Evolutionary conservation across 345 rosid genomes (phyloP), one percentile per base, ranked within the genome.

Genomic region (Gossypium arboreum): DNA sequence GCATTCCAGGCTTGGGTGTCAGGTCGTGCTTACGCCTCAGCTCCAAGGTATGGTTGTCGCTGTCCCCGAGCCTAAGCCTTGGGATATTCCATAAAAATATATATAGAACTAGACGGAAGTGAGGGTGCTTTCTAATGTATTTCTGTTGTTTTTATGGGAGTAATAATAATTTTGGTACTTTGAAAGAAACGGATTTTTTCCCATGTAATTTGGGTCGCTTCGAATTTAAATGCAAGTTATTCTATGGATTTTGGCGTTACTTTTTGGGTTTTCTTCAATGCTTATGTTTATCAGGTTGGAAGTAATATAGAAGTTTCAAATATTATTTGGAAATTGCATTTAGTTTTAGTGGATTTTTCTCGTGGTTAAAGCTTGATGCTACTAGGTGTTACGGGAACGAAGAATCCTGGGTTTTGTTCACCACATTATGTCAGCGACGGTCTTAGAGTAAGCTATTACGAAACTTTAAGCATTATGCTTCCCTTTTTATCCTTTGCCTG

Each of bases 1-100:
- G 83, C 97, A 95, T 75, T 88, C 99, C 2, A 83, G 99, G 50
- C 84, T 95, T 47, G 92, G 97, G 3, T 95, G 99, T 67, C 99
- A 95, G 88, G 92, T 95, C 69, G 87, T 93, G 70, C 83, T 95
- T 55, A 84, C 87, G 13, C 88, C 62, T 61, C 91, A 85, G 61
- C 97, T 95, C 61, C 89, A 93, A 88, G 99, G 97, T 82, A 95
- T 95, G 99, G 97, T 93, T 9, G 97, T 95, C 16, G 99, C 99
- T 2, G 92, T 95, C 58, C 97, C 99, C 43, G 99, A 95, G 81
- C 90, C 98, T 13, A 95, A 85, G 83, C 98, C 99, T 17, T 95
- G 99, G 99, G 99, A 95, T 72, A 95, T 81, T 71, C 98, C 98
- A 18, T 95, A 90, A 90, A 63, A 22, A 12, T 12, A 0, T 27